These are phyloP conservation scores for Ciborinia camelliae DNA, from an alignment of 2,329 filamentous ascomycete species.

Conservation along the genomic window DNA sequence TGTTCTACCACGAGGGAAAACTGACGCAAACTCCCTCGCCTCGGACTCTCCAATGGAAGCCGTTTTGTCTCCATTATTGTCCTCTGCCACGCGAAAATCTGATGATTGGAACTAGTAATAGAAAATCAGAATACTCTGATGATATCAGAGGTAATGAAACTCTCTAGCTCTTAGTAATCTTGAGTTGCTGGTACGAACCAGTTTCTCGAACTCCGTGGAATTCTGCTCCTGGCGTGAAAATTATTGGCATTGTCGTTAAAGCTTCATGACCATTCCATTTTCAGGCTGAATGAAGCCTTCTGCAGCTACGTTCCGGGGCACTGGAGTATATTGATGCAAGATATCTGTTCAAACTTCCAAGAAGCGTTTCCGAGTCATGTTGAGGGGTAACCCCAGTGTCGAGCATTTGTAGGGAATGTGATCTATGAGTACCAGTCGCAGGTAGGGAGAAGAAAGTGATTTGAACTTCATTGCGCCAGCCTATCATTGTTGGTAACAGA, in stretches of 20 bases:
- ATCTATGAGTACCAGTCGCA: background rate
- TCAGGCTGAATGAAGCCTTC: no score
- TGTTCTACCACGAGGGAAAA: background rate
- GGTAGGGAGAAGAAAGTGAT: background rate
- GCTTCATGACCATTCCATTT: background rate
- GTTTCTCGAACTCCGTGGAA: background rate
- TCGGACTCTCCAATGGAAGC: background rate
- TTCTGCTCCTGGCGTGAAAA: background rate
- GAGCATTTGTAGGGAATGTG: background rate
- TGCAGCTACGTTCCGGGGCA: background rate
- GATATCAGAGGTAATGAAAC: background rate
- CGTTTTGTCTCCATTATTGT: background rate
- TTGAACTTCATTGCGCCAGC: background rate
- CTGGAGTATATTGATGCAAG: background rate
- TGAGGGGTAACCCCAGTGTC: no score
- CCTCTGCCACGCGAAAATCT: background rate
- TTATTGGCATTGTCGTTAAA: background rate
- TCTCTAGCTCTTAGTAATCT: background rate
- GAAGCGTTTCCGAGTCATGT: background rate
- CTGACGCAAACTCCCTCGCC: no score
- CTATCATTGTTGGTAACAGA: background rate
- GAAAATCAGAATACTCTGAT: no score
- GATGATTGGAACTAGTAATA: background rate
- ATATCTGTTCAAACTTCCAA: background rate
- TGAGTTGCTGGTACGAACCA: background rate